Evolutionary conservation across 495 filamentous ascomycete species (phyloP), one percentile per base, ranked within the genome.

Genomic region (Friedmanniomyces simplex): DNA sequence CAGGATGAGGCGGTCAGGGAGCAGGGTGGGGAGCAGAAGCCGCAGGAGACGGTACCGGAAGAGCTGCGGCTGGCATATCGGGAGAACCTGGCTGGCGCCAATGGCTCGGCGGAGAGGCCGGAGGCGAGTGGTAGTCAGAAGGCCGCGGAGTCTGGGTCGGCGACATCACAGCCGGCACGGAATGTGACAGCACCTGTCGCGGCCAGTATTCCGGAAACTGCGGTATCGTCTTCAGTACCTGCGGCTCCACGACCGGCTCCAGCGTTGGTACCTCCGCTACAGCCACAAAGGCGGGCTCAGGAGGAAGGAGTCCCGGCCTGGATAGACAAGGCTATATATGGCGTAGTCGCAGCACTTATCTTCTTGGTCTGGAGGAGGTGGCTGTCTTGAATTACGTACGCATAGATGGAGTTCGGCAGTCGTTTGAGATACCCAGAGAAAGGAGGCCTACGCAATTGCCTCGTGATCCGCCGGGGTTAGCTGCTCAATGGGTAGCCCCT

Each of bases 281-380:
- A 41, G 22, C 11, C 34, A 16, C 58, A 55, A 42, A 22, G 41
- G 46, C 42, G 46, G 13, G 49, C 36, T 34, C 49, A 51, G 10
- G 51, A 52, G n/a, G 73, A 69, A 20, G 75, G 66, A 37, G 71
- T 79, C n/a, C 72, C 79, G 11, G 65, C 73, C 8, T 84, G 81
- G 82, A 65, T 85, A n/a, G 82, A 85, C 66, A 71, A 77, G 52
- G 61, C 77, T 28, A 85, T 85, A 53, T 73, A 74, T 28, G 75
- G 77, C 18, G 52, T 85, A 24, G 66, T 77, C 0, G 69, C 78
- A 4, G 53, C 77, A 24, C 63, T 85, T 36, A 69, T 75, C 1
- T 76, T 78, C 37, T 49, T 63, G 46, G 10, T 63, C 13, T 55
- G 20, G 24, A 24, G 52, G 32, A 42, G 37, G 18, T 54, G 52